phyloP scores from a whole-genome alignment of 2,329 filamentous ascomycete genomes.

The Colletotrichum destructivum region DNA sequence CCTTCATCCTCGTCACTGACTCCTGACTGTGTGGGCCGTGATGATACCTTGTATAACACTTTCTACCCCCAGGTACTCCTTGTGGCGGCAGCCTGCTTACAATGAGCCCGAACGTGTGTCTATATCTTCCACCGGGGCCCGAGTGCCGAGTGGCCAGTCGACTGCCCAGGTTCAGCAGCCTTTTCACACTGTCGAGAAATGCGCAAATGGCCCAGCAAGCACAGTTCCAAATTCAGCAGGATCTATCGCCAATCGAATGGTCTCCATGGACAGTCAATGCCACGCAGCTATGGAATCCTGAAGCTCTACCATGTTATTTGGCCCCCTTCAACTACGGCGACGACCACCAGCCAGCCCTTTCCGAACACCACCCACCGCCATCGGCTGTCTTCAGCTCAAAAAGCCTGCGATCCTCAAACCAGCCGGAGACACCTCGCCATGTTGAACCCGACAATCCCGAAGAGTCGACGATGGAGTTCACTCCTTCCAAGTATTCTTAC shows the following conservation, averaged over 20 bases:
- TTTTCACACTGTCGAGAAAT: not conserved
- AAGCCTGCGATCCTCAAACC: not conserved
- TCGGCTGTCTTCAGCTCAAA: not conserved
- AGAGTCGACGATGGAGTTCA: not conserved
- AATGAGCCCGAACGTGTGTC: too few species aligned
- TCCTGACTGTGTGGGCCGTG: too few species aligned
- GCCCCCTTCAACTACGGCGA: not conserved
- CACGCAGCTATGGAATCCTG: not conserved
- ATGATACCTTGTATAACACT: too few species aligned
- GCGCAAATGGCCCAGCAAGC: not conserved
- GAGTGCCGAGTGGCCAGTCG: too few species aligned
- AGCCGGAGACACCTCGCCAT: not conserved
- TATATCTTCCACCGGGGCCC: too few species aligned
- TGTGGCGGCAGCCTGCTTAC: too few species aligned
- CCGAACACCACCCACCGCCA: not conserved
- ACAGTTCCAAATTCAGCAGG: not conserved
- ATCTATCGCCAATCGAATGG: not conserved
- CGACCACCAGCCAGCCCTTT: not conserved
- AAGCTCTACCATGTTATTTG: not conserved
- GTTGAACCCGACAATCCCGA: not conserved
- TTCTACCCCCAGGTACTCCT: too few species aligned
- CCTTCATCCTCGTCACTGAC: too few species aligned
- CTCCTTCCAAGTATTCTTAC: not conserved
- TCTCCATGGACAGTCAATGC: not conserved
- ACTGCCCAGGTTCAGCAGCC: not conserved